These are phyloP conservation scores for Eucalyptus tenuipes DNA, from an alignment of 345 rosid genomes.

Conservation along the genomic window DNA sequence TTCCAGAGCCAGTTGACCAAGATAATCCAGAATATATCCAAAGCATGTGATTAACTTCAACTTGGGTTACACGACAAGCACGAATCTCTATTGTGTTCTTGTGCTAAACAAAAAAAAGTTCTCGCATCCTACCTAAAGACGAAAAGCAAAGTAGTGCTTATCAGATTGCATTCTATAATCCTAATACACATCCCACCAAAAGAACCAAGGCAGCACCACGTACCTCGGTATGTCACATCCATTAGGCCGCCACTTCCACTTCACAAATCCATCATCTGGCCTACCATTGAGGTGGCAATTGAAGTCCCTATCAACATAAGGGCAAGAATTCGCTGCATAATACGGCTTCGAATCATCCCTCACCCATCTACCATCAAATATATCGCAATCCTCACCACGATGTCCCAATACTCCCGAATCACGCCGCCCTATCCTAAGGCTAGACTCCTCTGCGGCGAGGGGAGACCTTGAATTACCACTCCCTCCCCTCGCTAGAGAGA, in stretches of 20 bases:
- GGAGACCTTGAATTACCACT: not conserved
- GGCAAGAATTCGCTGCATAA: conserved; percentile 74
- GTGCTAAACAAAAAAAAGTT: not conserved
- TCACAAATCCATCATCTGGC: conserved; percentile 58
- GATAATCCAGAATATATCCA: not conserved
- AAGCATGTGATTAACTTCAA: not conserved
- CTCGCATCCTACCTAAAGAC: not conserved
- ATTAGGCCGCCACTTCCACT: conserved; percentile 87
- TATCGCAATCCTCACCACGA: conserved; percentile 34
- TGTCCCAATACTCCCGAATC: not conserved
- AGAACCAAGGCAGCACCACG: not conserved
- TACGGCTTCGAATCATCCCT: conserved; percentile 59
- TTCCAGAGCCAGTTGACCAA: not conserved
- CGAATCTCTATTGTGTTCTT: not conserved
- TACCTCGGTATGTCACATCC: conserved; percentile 65
- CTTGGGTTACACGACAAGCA: not conserved
- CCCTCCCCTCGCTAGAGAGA: not conserved
- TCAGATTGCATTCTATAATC: not conserved
- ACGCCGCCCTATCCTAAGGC: not conserved
- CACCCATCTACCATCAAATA: conserved; percentile 76
- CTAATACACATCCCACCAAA: not conserved
- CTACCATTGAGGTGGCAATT: conserved; percentile 62
- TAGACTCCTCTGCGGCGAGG: not conserved
- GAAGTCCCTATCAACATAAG: conserved; percentile 62
- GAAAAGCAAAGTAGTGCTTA: not conserved